Evolutionary conservation across 176 grass and related monocot genomes (phyloP).

Genomic region (Oryza meyeriana): DNA sequence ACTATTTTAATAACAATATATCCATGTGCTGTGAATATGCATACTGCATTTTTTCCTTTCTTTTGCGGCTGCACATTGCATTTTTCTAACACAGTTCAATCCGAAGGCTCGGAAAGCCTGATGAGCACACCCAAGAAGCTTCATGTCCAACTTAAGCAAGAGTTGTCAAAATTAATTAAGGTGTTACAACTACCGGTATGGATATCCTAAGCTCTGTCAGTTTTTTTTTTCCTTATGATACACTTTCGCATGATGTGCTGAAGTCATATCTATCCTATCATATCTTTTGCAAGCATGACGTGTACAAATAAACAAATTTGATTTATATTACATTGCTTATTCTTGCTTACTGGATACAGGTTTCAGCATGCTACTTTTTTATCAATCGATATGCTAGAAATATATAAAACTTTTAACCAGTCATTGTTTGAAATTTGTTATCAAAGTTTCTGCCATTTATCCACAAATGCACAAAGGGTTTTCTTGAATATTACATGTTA

Average conservation of each 20-base stretch:
- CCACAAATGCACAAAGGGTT: too few relatives aligned
- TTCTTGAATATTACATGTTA: too few relatives aligned
- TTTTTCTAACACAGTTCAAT: constrained; percentile 35
- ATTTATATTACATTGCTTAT: too few relatives aligned
- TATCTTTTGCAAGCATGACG: background rate
- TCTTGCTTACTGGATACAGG: too few relatives aligned
- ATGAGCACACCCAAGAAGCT: constrained; percentile 51
- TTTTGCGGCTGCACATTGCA: background rate
- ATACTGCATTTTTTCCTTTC: constrained; percentile 13
- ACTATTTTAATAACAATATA: background rate
- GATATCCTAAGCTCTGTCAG: background rate
- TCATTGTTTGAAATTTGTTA: too few relatives aligned
- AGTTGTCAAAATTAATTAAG: constrained; percentile 57
- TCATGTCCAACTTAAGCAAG: constrained; percentile 56
- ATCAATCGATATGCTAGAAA: too few relatives aligned
- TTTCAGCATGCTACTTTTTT: too few relatives aligned
- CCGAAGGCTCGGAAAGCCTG: constrained; percentile 43
- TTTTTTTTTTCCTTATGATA: background rate
- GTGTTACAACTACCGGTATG: constrained; percentile 67
- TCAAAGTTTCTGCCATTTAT: too few relatives aligned
- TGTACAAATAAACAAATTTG: too few relatives aligned
- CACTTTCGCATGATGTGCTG: background rate
- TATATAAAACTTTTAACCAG: too few relatives aligned
- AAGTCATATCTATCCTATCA: background rate
- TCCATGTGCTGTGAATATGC: constrained; percentile 12